These are phyloP conservation scores for Geotrichum histeridarum DNA, from an alignment of 1,139 yeast species.

Conservation along the genomic window DNA sequence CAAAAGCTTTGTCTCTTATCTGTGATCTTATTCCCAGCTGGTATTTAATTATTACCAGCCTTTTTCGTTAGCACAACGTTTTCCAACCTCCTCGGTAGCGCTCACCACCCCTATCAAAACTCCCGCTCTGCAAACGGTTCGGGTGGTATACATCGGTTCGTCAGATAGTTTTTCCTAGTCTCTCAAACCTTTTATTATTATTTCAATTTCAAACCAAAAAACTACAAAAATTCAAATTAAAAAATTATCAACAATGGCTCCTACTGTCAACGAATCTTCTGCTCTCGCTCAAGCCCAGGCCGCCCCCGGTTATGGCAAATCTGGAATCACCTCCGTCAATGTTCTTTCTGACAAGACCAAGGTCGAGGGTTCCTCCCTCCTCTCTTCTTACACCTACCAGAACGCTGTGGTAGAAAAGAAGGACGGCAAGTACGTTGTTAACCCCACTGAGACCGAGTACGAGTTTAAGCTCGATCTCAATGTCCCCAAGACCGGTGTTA, in stretches of 20 bases:
- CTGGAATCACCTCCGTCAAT: slow-evolving; percentile 47
- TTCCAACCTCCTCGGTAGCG: slow-evolving; percentile 33
- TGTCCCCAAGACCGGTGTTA: slow-evolving; percentile 80
- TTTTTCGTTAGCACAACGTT: slow-evolving; percentile 28
- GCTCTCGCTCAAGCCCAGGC: slow-evolving; percentile 32
- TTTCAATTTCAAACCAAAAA: slow-evolving; percentile 9
- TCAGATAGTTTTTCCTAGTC: slow-evolving; percentile 5
- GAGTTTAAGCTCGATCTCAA: slow-evolving; percentile 80
- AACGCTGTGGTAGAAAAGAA: slow-evolving; percentile 56
- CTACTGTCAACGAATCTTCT: slow-evolving; percentile 31
- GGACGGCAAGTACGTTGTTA: slow-evolving; percentile 57
- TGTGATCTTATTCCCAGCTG: background rate
- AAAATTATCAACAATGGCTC: slow-evolving; percentile 33
- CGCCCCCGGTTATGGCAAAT: slow-evolving; percentile 35
- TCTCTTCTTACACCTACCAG: slow-evolving; percentile 68
- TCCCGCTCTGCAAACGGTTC: slow-evolving; percentile 36
- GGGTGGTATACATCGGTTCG: slow-evolving; percentile 33
- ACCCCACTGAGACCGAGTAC: slow-evolving; percentile 68
- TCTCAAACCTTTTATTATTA: slow-evolving; percentile 14
- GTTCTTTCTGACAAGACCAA: slow-evolving; percentile 56
- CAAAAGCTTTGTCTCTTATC: background rate
- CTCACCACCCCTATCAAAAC: slow-evolving; percentile 37
- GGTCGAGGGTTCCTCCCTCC: slow-evolving; percentile 54
- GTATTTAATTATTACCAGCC: slow-evolving; percentile 9
- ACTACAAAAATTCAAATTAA: slow-evolving; percentile 5